Percentiles rank a stretch among this genome's conserved stretches.
Conservation (phyloP, 208 protist species). For the Trypanosoma brucei region DNA sequence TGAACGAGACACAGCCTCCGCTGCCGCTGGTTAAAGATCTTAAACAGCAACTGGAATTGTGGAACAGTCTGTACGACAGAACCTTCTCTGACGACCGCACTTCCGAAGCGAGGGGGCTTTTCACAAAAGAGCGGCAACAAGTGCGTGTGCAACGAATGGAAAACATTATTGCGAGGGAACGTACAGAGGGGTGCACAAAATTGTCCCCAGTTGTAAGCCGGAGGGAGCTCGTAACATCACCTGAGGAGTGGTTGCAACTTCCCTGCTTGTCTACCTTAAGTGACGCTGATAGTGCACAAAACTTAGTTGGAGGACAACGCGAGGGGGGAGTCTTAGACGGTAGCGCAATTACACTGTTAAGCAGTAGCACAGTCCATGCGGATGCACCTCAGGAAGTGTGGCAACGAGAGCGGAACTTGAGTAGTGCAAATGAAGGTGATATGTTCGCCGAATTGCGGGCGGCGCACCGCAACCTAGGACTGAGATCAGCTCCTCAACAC, state of each 20-base stretch:
- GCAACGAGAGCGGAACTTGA: not conserved
- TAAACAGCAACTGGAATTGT: slow-evolving; percentile 4
- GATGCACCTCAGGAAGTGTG: not conserved
- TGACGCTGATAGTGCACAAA: slow-evolving; percentile 2
- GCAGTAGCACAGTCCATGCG: not conserved
- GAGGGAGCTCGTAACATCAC: not conserved
- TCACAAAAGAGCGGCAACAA: slow-evolving; percentile 5
- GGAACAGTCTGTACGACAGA: slow-evolving; percentile 18
- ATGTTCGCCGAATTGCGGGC: slow-evolving; percentile 21
- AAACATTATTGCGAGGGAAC: not conserved
- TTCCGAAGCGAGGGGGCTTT: not conserved
- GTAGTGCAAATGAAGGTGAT: slow-evolving; percentile 2
- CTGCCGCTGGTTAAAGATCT: not conserved
- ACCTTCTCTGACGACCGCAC: slow-evolving; percentile 5
- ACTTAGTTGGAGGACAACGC: not conserved
- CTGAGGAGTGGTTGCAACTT: not conserved
- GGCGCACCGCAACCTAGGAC: slow-evolving; percentile 11
- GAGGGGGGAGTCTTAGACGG: not conserved
- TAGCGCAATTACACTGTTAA: not conserved
- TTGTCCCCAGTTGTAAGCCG: not conserved
- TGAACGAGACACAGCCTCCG: not conserved
- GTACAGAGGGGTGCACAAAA: not conserved
- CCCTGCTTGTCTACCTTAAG: slow-evolving; percentile 3
- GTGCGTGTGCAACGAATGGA: slow-evolving; percentile 10
- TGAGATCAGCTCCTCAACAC: slow-evolving; percentile 27